Percentiles rank a stretch among this genome's conserved stretches.
These are phyloP conservation scores for Pulveroboletus sp. DNA, from an alignment of 768 basidiomycete species.

Conservation along the genomic window DNA sequence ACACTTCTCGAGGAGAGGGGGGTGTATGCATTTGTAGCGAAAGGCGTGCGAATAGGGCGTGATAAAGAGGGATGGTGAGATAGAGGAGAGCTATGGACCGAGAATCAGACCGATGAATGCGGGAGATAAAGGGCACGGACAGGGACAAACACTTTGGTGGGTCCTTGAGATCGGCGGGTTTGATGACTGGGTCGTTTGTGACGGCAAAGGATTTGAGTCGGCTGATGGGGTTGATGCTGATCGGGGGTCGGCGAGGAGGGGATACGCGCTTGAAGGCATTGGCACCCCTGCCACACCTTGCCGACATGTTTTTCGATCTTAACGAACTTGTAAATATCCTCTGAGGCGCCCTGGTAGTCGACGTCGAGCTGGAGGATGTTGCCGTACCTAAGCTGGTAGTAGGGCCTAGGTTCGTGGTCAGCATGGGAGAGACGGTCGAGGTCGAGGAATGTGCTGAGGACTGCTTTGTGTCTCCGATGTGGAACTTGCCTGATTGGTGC, in stretches of 20 bases:
- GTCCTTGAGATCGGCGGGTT: slow-evolving; percentile 11
- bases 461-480: slow-evolving; percentile 84
- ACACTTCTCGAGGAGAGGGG: slow-evolving; percentile 78
- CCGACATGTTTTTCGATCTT: slow-evolving; percentile 92
- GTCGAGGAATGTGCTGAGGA: slow-evolving; percentile 92
- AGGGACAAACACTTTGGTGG: slow-evolving; percentile 62
- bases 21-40: slow-evolving; percentile 95
- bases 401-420: slow-evolving; percentile 73
- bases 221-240: slow-evolving; percentile 69
- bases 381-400: slow-evolving; percentile 83
- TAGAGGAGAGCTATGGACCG: slow-evolving; percentile 57
- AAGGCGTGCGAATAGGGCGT: slow-evolving; percentile 95
- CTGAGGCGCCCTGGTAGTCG: slow-evolving; percentile 95
- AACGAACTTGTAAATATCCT: slow-evolving; percentile 95
- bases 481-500: slow-evolving; percentile 71
- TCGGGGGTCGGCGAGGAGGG: not conserved
- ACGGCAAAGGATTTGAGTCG: slow-evolving; percentile 72
- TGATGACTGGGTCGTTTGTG: slow-evolving; percentile 25
- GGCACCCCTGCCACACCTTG: slow-evolving; percentile 84
- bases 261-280: slow-evolving; percentile 79
- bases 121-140: not conserved
- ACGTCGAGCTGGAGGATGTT: slow-evolving; percentile 96
- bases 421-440: slow-evolving; percentile 84
- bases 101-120: not conserved
- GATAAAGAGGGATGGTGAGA: slow-evolving; percentile 91